Evolutionary conservation across 768 basidiomycete genomes (phyloP).

Genomic region (Lactarius sp.): DNA sequence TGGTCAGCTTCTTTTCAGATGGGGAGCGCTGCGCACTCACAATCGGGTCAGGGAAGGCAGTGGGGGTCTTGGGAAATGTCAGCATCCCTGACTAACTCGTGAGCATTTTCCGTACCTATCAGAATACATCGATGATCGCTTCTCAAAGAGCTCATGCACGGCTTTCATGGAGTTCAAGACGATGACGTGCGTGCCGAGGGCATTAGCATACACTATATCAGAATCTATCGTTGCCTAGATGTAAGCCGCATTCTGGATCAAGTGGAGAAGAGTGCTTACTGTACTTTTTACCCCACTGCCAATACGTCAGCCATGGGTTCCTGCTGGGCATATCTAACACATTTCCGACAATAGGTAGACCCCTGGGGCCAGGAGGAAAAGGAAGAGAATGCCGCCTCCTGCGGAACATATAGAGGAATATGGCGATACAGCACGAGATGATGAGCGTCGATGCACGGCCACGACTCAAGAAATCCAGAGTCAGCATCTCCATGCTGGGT

Average conservation of each 20-base stretch:
- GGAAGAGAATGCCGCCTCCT: slow-evolving; percentile 14
- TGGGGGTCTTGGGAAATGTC: slow-evolving; percentile 10
- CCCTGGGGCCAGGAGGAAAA: slow-evolving; percentile 28
- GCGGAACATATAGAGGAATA: not conserved
- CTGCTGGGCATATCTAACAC: slow-evolving; percentile 25
- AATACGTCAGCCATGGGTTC: slow-evolving; percentile 25
- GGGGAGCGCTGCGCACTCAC: slow-evolving; percentile 2
- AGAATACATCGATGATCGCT: slow-evolving; percentile 25
- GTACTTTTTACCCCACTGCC: slow-evolving; percentile 26
- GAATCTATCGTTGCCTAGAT: slow-evolving; percentile 12
- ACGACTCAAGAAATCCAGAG: not conserved
- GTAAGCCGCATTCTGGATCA: not conserved
- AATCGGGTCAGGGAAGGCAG: slow-evolving; percentile 17
- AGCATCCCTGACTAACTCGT: not conserved
- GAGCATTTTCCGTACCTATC: slow-evolving; percentile 15
- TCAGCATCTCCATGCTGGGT: not conserved
- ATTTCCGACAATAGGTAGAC: slow-evolving; percentile 28
- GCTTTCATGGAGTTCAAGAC: slow-evolving; percentile 37
- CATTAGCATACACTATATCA: slow-evolving; percentile 20
- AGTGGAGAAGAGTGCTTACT: slow-evolving; percentile 14
- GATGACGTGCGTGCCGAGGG: slow-evolving; percentile 20
- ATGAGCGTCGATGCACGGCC: not conserved
- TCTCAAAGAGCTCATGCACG: slow-evolving; percentile 24
- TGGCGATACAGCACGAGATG: not conserved
- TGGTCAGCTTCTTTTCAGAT: not conserved